Percentiles rank a stretch among this genome's conserved stretches.
Evolutionary conservation across 2,329 filamentous ascomycete species (phyloP).

Genomic region (Hypoxylon sp.): DNA sequence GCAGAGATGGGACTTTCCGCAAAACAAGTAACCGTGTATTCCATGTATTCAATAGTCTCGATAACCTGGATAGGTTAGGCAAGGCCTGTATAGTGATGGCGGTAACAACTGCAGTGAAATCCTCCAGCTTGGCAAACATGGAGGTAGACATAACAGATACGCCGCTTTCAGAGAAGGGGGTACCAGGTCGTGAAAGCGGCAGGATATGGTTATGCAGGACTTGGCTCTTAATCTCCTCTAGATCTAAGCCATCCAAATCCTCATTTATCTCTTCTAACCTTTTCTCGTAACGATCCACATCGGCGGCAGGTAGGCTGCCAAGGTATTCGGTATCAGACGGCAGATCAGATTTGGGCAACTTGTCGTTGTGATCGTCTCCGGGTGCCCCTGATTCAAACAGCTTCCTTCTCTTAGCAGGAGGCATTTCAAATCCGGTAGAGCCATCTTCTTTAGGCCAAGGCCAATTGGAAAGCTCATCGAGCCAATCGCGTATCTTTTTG

Average conservation of each 20-base stretch:
- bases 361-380: conserved; percentile 40
- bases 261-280: conserved; percentile 80
- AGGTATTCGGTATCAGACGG: conserved; percentile 64
- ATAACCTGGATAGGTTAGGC: conserved; percentile 81
- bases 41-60: conserved; percentile 82
- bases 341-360: conserved; percentile 44
- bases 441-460: conserved; percentile 66
- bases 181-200: conserved; percentile 66
- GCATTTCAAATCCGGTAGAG: conserved; percentile 68
- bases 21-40: conserved; percentile 80
- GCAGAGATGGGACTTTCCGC: conserved; percentile 76
- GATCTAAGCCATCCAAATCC: conserved; percentile 76
- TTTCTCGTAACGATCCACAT: conserved; percentile 76
- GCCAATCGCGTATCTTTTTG: conserved; percentile 79
- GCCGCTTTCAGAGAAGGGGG: conserved; percentile 62
- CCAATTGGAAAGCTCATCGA: conserved; percentile 76
- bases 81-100: conserved; percentile 91
- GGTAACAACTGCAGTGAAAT: conserved; percentile 90
- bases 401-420: conserved; percentile 58
- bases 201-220: conserved; percentile 85
- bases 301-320: conserved; percentile 76
- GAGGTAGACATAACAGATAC: conserved; percentile 57
- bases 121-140: conserved; percentile 80
- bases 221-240: conserved; percentile 91
- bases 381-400: conserved; percentile 48